phyloP scores from a whole-genome alignment of 2,329 filamentous ascomycete genomes.

The Davidsoniella neocaledoniae region DNA sequence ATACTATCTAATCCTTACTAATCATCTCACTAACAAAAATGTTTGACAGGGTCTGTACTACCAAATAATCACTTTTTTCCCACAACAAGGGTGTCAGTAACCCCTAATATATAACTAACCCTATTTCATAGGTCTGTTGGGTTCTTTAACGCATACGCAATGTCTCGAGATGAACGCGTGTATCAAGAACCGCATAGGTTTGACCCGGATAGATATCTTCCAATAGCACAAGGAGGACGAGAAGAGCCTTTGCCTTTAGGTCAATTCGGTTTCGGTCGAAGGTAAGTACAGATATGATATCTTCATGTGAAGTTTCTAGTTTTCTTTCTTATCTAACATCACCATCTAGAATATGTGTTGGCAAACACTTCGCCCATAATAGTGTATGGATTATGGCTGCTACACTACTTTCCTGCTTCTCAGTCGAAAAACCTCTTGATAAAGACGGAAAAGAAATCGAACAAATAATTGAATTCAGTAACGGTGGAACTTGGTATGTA shows the following conservation, averaged over 20 bases:
- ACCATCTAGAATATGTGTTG: slow-evolving; percentile 18
- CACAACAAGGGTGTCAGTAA: background rate
- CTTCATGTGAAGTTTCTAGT: too few species aligned
- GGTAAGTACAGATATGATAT: too few species aligned
- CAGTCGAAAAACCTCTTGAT: slow-evolving; percentile 17
- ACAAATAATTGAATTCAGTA: slow-evolving; percentile 18
- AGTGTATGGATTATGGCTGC: slow-evolving; percentile 23
- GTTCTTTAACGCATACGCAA: slow-evolving; percentile 27
- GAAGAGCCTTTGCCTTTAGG: slow-evolving; percentile 27
- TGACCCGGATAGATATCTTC: slow-evolving; percentile 28
- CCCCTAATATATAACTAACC: background rate
- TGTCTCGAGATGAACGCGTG: slow-evolving; percentile 24
- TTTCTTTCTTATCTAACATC: too few species aligned
- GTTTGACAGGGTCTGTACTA: background rate
- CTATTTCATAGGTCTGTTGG: slow-evolving; percentile 19
- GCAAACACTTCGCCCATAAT: slow-evolving; percentile 21
- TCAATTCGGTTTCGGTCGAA: slow-evolving; percentile 21
- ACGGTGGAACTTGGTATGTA: slow-evolving; percentile 20
- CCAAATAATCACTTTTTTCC: background rate
- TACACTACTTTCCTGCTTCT: slow-evolving; percentile 20
- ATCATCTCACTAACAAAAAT: background rate
- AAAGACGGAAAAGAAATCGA: slow-evolving; percentile 17
- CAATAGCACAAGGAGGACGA: slow-evolving; percentile 1
- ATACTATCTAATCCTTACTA: background rate
- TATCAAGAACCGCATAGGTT: slow-evolving; percentile 28